These are phyloP conservation scores for Syncephalastrum contaminatum DNA, from an alignment of 371 early-diverging fungal species.

Conservation along the genomic window DNA sequence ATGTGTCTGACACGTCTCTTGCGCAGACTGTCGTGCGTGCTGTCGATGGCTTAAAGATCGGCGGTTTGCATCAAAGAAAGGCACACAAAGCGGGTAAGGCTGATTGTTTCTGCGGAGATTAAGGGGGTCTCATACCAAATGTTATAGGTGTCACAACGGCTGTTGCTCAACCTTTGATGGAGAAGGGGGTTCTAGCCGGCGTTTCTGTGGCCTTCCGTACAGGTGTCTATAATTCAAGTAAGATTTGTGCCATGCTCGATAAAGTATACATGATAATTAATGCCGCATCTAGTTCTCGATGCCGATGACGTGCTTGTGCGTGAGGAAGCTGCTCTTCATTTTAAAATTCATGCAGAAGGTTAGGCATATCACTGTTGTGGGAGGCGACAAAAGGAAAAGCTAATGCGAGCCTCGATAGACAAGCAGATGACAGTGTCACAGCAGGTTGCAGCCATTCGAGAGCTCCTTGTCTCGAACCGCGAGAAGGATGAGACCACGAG, in stretches of 20 bases:
- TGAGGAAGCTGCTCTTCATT: constrained; percentile 63
- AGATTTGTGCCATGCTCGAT: constrained; percentile 4
- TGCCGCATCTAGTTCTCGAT: constrained; percentile 25
- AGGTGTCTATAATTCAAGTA: constrained; percentile 46
- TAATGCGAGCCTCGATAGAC: constrained; percentile 5
- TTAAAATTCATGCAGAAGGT: constrained; percentile 39
- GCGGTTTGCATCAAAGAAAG: constrained; percentile 56
- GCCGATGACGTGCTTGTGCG: constrained; percentile 50
- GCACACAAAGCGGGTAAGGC: constrained; percentile 63
- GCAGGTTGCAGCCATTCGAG: constrained; percentile 66
- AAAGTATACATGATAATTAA: neutral
- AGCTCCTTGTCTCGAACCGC: constrained; percentile 30
- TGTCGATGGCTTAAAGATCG: constrained; percentile 62
- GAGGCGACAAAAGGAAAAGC: constrained; percentile 1
- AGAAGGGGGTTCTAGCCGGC: constrained; percentile 41
- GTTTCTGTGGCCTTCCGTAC: constrained; percentile 60
- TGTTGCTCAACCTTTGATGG: constrained; percentile 52
- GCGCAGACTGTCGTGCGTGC: constrained; percentile 41
- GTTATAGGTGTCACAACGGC: constrained; percentile 44
- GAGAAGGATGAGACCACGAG: constrained; percentile 22
- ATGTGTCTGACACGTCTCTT: constrained; percentile 26
- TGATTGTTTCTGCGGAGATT: neutral
- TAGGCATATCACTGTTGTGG: constrained; percentile 3
- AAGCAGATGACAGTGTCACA: constrained; percentile 50
- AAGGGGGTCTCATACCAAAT: neutral